A percentile compares a stretch with the other conserved stretches of the same genome.
These are phyloP conservation scores for Trametes cinnabarina DNA, from an alignment of 768 basidiomycete genomes.

Conservation along the genomic window DNA sequence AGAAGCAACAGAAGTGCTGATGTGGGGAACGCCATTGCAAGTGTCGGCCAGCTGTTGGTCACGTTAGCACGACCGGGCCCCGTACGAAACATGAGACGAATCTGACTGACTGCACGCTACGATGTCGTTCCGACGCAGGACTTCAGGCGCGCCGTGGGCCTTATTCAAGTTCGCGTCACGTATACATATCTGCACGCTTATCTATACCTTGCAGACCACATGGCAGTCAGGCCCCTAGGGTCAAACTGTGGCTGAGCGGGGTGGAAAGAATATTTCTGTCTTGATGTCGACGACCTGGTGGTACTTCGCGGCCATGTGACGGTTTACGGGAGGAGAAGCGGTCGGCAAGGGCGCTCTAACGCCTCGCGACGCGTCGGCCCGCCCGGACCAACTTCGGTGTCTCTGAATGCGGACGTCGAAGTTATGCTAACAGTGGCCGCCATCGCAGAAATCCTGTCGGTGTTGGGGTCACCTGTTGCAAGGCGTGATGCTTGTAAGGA, in stretches of 20 bases:
- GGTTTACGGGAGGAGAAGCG: not conserved
- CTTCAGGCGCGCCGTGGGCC: not conserved
- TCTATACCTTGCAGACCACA: not conserved
- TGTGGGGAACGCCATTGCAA: not conserved
- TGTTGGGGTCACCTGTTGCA: constrained; percentile 1
- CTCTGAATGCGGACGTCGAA: not conserved
- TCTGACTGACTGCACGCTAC: not conserved
- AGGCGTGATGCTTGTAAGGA: not conserved
- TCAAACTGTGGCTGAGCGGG: not conserved
- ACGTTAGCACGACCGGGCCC: not conserved
- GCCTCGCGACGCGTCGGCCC: not conserved
- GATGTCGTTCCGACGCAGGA: not conserved
- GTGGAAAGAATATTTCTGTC: not conserved
- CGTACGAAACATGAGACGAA: not conserved
- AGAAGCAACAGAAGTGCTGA: not conserved
- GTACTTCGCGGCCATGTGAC: not conserved
- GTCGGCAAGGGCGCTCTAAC: not conserved
- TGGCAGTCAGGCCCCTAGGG: not conserved
- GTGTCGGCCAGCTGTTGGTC: not conserved
- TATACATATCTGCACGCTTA: not conserved
- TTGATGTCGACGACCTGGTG: not conserved
- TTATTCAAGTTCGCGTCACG: no score
- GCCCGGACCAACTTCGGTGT: constrained; percentile 6
- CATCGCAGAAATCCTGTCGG: not conserved
- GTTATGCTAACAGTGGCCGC: not conserved